phyloP scores from a whole-genome alignment of 2,329 filamentous ascomycete species.

The Domatiomyces catenatus region DNA sequence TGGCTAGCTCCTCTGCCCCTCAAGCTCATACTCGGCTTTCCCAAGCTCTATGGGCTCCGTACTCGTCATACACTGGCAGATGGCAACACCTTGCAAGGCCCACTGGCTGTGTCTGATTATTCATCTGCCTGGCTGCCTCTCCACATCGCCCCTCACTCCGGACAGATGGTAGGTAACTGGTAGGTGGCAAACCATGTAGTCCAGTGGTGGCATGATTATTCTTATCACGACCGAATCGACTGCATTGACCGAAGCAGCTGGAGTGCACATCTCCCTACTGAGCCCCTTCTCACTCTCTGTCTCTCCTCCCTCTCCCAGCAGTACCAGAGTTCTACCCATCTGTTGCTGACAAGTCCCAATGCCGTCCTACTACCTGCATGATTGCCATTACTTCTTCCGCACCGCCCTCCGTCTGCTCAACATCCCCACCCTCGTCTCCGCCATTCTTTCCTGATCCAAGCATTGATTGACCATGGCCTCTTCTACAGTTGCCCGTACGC shows the following conservation, averaged over 20 bases:
- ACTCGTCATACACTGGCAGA: background rate
- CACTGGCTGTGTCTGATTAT: background rate
- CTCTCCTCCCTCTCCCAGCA: background rate
- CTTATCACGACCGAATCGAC: background rate
- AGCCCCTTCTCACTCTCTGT: background rate
- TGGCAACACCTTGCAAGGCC: background rate
- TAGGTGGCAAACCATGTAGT: background rate
- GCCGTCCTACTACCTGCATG: constrained; percentile 67
- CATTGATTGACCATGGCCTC: constrained; percentile 39
- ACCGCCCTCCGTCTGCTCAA: constrained; percentile 75
- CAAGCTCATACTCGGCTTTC: background rate
- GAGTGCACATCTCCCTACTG: too few relatives aligned
- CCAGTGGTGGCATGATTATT: background rate
- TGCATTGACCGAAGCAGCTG: background rate
- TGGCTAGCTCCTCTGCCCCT: background rate
- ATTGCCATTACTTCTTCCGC: constrained; percentile 88
- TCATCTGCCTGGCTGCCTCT: background rate
- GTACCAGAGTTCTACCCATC: background rate
- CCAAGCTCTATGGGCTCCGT: background rate
- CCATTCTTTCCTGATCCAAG: constrained; percentile 50
- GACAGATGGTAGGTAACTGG: background rate
- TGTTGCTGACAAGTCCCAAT: constrained; percentile 30
- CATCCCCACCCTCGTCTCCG: constrained; percentile 62
- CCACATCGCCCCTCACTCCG: background rate
- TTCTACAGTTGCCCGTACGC: constrained; percentile 44